These are phyloP conservation scores for Cercospora zeina DNA, from an alignment of 2,329 filamentous ascomycete genomes.

Conservation along the genomic window DNA sequence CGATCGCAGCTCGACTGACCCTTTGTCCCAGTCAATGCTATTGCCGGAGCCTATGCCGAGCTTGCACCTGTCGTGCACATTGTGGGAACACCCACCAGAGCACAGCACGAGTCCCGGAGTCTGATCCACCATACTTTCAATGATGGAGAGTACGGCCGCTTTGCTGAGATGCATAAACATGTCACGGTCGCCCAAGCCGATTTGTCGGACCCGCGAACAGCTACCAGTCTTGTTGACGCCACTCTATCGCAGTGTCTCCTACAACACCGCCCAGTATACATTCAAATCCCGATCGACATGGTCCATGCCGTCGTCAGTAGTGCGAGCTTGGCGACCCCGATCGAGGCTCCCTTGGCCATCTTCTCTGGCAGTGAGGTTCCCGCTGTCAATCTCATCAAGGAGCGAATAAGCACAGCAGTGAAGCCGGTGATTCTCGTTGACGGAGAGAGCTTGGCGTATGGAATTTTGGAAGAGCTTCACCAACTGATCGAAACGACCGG, in stretches of 20 bases:
- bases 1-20: background rate
- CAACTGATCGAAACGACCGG: constrained; percentile 49
- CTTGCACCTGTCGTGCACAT: constrained; percentile 50
- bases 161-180: constrained; percentile 25
- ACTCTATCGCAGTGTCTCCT: constrained; percentile 19
- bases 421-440: constrained; percentile 56
- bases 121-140: constrained; percentile 16
- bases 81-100: constrained; percentile 34
- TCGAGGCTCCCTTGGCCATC: constrained; percentile 38
- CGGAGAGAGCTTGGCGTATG: constrained; percentile 49
- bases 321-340: constrained; percentile 30
- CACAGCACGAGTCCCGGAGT: constrained; percentile 9
- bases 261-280: constrained; percentile 22
- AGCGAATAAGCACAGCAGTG: constrained; percentile 36
- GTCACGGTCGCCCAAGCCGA: constrained; percentile 27
- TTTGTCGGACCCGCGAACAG: constrained; percentile 22
- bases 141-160: constrained; percentile 23
- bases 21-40: constrained; percentile 42
- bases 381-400: constrained; percentile 40
- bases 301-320: constrained; percentile 36
- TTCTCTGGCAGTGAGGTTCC: constrained; percentile 41
- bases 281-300: constrained; percentile 22
- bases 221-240: constrained; percentile 16
- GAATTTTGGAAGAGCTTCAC: constrained; percentile 48
- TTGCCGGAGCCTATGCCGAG: constrained; percentile 49